phyloP scores from a whole-genome alignment of 2,329 filamentous ascomycete species.

The Pseudogymnoascus sp. region DNA sequence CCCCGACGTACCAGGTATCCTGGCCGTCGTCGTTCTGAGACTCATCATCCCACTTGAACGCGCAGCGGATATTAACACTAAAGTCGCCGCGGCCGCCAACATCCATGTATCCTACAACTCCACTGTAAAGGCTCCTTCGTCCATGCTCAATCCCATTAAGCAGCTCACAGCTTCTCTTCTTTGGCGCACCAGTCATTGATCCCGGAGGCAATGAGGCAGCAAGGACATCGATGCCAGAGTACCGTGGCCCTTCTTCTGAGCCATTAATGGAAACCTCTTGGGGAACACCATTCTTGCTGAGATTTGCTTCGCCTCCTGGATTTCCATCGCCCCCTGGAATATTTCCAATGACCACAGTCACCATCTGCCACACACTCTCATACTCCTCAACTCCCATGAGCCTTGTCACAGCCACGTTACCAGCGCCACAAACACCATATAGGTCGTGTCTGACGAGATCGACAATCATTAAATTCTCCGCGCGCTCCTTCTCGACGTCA shows the following conservation, averaged over 20 bases:
- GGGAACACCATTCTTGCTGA: neutral
- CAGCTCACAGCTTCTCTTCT: slow-evolving; percentile 84
- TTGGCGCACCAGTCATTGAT: slow-evolving; percentile 94
- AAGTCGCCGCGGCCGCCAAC: slow-evolving; percentile 79
- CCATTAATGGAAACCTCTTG: slow-evolving; percentile 6
- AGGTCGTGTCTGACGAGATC: slow-evolving; percentile 93
- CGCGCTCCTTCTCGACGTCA: slow-evolving; percentile 77
- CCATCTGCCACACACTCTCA: slow-evolving; percentile 83
- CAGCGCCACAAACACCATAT: slow-evolving; percentile 71
- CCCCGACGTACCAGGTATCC: slow-evolving; percentile 67
- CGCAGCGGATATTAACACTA: slow-evolving; percentile 80
- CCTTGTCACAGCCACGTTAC: slow-evolving; percentile 64
- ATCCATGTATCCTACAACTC: slow-evolving; percentile 84
- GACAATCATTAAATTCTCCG: slow-evolving; percentile 97
- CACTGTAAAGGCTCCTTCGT: slow-evolving; percentile 69
- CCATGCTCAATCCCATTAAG: slow-evolving; percentile 62
- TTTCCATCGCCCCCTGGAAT: slow-evolving; percentile 31
- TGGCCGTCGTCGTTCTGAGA: slow-evolving; percentile 13
- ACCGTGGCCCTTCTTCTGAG: slow-evolving; percentile 19
- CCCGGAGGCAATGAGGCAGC: slow-evolving; percentile 75
- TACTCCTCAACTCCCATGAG: slow-evolving; percentile 87
- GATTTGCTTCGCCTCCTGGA: neutral
- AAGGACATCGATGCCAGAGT: slow-evolving; percentile 67
- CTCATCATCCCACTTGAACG: slow-evolving; percentile 66
- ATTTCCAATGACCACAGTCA: slow-evolving; percentile 73